Percentiles rank a stretch among this genome's conserved stretches.
Evolutionary conservation across 2,329 filamentous ascomycete species (phyloP).

Genomic region (Didymella sp.): DNA sequence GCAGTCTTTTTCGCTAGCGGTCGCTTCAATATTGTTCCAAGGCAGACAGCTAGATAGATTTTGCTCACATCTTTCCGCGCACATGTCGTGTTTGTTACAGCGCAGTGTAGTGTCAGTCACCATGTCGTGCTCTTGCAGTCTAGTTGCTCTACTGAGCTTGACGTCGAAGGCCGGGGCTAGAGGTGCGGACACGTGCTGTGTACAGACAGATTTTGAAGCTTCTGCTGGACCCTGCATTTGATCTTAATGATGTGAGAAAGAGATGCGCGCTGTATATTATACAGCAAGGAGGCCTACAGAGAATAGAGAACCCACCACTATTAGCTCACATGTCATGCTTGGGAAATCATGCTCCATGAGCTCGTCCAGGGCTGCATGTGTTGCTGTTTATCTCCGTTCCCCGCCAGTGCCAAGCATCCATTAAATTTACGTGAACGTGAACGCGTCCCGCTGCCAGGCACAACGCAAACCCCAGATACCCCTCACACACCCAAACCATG

Average conservation of each 20-base stretch:
- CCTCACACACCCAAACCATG: conserved; percentile 64
- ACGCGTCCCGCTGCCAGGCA: conserved; percentile 44
- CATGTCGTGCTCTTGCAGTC: background rate
- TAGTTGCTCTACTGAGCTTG: background rate
- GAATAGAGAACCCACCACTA: background rate
- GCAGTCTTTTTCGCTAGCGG: conserved; percentile 99
- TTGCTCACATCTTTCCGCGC: conserved; percentile 71
- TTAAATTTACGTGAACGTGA: conserved; percentile 20
- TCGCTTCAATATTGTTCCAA: conserved; percentile 75
- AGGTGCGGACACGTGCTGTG: background rate
- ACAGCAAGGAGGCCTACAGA: background rate
- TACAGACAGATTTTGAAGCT: background rate
- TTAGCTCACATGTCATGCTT: background rate
- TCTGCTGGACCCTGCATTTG: background rate
- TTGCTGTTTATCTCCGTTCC: background rate
- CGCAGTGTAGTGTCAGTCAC: background rate
- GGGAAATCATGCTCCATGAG: background rate
- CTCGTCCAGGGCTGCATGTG: background rate
- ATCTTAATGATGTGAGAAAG: background rate
- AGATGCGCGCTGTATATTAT: background rate
- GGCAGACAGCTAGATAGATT: conserved; percentile 97
- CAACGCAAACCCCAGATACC: conserved; percentile 43
- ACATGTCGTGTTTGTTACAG: background rate
- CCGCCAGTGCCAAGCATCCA: conserved; percentile 10
- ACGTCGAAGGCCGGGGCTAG: background rate